Base-by-base conservation (phyloP, 495 filamentous ascomycete species). In the Lasiosphaeria hispida region DNA sequence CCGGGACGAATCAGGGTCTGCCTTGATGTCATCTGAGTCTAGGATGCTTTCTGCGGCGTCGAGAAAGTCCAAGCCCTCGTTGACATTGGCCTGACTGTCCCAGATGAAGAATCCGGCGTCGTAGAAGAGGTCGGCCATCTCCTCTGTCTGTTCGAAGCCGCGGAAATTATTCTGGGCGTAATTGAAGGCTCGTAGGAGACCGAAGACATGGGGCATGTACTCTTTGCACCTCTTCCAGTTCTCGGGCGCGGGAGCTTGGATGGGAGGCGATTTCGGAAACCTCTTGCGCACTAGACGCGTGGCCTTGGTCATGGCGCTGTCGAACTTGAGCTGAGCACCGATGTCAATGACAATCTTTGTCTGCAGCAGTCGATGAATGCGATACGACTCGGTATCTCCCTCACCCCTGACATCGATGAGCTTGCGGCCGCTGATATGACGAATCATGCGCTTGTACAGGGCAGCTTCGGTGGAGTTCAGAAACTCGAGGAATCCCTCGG, bases 81-180 rank as follows among this genome's bases (percentile, higher is more conserved):
- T 30, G 10, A 37, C 35, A 4, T n/a, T 56, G 9, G 57, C 52
- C 8, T 60, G 59, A 1, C 54, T 47, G 14, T 58, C 43, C 64
- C 64, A 69, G 10, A 67, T 19, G 41, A 65, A 40, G 19, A 65
- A 61, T 3, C 67, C 67, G 4, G 50, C 65, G 42, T 69, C 64
- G 19, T 58, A 63, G 39, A 69, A 64, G 0, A 69, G 59, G 52
- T 45, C 19, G 0, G 67, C 64, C 9, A 69, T 47, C 43, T 63
- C 49, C 13, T 39, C 38, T 1, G 42, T 23, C 17, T 55, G 36
- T n/a, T 37, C 35, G 3, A 54, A 18, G 23, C 15, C 10, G 18
- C 39, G 7, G n/a, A 53, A 53, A 10, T 13, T 8, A 7, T 39
- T 19, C 17, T 48, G 13, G 34, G n/a, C 45, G 8, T 39, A 17